Conservation (phyloP, 2,329 filamentous ascomycete species). For the Talaromyces verruculosus region DNA sequence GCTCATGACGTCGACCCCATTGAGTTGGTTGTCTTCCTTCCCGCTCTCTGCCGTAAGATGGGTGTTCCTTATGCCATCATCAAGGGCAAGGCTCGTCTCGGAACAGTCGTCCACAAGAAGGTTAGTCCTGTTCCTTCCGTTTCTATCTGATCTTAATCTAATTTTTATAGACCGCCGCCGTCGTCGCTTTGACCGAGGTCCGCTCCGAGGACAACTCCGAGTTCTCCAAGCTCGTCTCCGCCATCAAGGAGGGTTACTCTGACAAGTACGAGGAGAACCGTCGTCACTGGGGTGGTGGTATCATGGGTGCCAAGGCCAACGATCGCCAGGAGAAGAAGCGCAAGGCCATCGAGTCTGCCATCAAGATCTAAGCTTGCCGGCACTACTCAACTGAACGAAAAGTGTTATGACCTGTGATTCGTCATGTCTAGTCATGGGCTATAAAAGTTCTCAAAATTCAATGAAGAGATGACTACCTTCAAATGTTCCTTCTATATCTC, state of each 20-base stretch:
- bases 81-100: conserved; percentile 99
- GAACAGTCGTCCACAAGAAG: conserved; percentile 99
- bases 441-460: conserved; percentile 16
- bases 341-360: conserved; percentile 89
- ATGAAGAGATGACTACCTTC: conserved; percentile 20
- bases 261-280: conserved; percentile 91
- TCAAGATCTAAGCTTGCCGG: conserved; percentile 80
- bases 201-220: conserved; percentile 98
- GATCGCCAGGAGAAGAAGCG: conserved; percentile 77
- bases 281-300: conserved; percentile 98
- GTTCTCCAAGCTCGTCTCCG: conserved; percentile 91
- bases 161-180: conserved; percentile 74
- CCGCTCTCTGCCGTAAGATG: conserved; percentile 99
- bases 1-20: conserved; percentile 99
- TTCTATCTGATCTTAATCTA: not conserved
- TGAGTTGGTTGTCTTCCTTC: conserved; percentile 98
- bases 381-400: conserved; percentile 8
- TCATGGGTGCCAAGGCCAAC: conserved; percentile 95
- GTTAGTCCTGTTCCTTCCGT: conserved; percentile 47
- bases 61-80: conserved; percentile 98
- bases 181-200: conserved; percentile 93
- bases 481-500: conserved; percentile 10
- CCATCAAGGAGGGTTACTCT: conserved; percentile 97
- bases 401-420: conserved; percentile 12
- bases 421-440: conserved; percentile 7